Percentiles rank a stretch among this genome's conserved stretches.
Evolutionary conservation across 495 filamentous ascomycete genomes (phyloP).

Genomic region (Neurospora sp.): DNA sequence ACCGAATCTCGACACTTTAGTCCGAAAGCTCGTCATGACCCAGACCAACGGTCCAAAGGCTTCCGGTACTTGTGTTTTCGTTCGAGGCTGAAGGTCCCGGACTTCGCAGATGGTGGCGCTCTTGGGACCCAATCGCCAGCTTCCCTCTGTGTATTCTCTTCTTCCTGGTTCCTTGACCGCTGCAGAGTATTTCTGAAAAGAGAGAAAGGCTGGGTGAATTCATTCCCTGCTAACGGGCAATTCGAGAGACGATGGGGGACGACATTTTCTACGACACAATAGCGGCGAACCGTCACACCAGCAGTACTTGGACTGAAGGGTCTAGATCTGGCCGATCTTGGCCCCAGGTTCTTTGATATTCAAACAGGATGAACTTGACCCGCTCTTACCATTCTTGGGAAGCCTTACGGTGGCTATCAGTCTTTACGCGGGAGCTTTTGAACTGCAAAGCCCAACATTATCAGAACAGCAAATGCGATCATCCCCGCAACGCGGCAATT

Average conservation of each 20-base stretch:
- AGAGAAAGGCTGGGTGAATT: neutral
- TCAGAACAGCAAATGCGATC: neutral
- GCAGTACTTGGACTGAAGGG: neutral
- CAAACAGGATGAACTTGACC: neutral
- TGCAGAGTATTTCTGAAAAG: neutral
- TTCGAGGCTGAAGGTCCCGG: neutral
- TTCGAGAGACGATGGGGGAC: neutral
- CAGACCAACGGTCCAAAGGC: neutral
- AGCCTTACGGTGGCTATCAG: neutral
- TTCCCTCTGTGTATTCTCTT: neutral
- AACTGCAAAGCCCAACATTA: neutral
- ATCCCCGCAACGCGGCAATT: neutral
- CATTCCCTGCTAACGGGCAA: neutral
- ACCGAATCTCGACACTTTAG: neutral
- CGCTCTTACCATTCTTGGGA: neutral
- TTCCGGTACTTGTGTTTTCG: neutral
- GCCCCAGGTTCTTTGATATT: neutral
- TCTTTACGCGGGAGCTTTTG: neutral
- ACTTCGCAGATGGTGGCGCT: neutral
- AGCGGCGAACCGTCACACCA: neutral
- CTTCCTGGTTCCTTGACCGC: neutral
- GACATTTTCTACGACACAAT: neutral
- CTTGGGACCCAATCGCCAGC: neutral
- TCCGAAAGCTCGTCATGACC: neutral
- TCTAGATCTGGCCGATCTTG: neutral